Percentiles rank a stretch among this genome's conserved stretches.
These are phyloP conservation scores for Pisolithus thermaeus DNA, from an alignment of 1,284 basidiomycete genomes.

Conservation along the genomic window DNA sequence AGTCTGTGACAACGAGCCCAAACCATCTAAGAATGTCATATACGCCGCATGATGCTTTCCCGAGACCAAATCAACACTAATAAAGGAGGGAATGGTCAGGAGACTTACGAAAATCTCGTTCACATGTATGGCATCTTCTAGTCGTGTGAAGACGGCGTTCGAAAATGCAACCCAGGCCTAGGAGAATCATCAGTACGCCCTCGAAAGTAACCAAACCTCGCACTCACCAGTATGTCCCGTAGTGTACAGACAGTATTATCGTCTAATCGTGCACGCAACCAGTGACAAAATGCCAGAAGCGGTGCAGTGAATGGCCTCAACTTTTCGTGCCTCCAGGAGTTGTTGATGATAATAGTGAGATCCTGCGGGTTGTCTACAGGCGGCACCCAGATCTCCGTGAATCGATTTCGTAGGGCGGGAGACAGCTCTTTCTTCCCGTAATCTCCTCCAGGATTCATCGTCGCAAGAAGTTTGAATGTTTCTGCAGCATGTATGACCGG, in stretches of 20 bases:
- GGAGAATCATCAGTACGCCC: conserved; percentile 8
- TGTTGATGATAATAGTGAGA: conserved; percentile 73
- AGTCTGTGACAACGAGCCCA: conserved; percentile 71
- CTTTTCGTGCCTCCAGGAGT: conserved; percentile 61
- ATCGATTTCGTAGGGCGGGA: conserved; percentile 94
- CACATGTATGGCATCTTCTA: conserved; percentile 33
- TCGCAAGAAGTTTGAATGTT: conserved; percentile 88
- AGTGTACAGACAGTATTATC: conserved; percentile 72
- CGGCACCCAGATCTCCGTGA: conserved; percentile 99
- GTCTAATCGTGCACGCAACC: conserved; percentile 66
- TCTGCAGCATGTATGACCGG: conserved; percentile 61
- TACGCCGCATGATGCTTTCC: conserved; percentile 79
- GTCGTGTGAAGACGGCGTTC: conserved; percentile 50
- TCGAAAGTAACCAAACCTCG: background rate
- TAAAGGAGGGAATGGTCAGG: background rate
- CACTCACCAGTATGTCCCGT: conserved; percentile 82
- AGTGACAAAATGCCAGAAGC: conserved; percentile 79
- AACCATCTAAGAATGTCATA: conserved; percentile 83
- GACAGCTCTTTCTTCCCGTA: conserved; percentile 99
- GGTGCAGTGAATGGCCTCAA: conserved; percentile 56
- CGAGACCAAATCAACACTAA: conserved; percentile 7
- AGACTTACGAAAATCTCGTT: conserved; percentile 69
- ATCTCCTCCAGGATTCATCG: conserved; percentile 99
- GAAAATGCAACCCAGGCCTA: conserved; percentile 93
- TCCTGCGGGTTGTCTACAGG: conserved; percentile 75